Conservation (phyloP, 345 rosid species). For the Syzygium grande region DNA sequence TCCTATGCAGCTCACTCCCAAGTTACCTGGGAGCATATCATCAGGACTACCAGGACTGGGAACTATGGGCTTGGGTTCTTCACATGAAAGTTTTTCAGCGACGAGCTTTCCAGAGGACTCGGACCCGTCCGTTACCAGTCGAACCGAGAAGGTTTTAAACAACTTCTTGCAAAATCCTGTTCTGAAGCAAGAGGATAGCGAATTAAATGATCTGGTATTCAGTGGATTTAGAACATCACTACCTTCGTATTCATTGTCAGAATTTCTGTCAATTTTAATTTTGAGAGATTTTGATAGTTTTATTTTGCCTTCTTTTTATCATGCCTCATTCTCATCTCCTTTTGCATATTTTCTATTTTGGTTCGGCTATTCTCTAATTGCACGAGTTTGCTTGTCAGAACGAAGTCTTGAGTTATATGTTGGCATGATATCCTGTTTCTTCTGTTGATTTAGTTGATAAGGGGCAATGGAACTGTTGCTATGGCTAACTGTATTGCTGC, state of each 20-base stretch:
- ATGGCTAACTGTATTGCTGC: background rate
- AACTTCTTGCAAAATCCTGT: conserved; percentile 60
- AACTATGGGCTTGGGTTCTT: conserved; percentile 15
- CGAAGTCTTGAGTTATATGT: background rate
- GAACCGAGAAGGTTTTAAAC: conserved; percentile 71
- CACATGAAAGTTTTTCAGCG: conserved; percentile 14
- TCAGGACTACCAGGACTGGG: conserved; percentile 23
- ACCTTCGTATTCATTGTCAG: background rate
- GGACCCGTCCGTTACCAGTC: conserved; percentile 41
- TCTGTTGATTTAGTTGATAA: background rate
- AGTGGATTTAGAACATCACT: background rate
- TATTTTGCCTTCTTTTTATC: background rate
- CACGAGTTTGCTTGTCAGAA: background rate
- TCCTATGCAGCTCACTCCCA: conserved; percentile 27
- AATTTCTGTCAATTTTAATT: background rate
- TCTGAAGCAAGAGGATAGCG: conserved; percentile 41
- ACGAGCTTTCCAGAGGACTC: conserved; percentile 14
- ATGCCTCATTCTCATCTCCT: background rate
- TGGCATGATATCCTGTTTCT: background rate
- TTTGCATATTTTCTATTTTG: background rate
- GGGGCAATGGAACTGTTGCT: background rate
- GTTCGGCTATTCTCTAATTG: background rate
- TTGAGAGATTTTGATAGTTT: background rate
- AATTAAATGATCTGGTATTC: conserved; percentile 37
- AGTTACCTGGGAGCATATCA: conserved; percentile 19